Base-by-base conservation (phyloP, 2,329 filamentous ascomycete genomes). In the Aspergillus alliaceus region DNA sequence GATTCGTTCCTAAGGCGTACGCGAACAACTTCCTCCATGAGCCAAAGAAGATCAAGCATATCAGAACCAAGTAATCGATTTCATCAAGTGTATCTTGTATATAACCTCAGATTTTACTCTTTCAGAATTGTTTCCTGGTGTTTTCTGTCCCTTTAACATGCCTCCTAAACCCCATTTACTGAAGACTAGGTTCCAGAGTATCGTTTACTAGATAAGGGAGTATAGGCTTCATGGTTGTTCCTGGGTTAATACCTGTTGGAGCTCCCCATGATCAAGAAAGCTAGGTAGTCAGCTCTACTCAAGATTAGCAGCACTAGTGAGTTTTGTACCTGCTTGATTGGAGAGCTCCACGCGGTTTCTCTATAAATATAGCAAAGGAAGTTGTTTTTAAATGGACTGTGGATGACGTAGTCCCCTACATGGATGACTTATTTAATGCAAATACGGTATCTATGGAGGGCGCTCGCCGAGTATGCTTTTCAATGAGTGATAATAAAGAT, bases 21-120 rank as follows among this genome's bases (percentile, higher is more conserved):
- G 93, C 95, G 59, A 96, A 96, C 78, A 96, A 98, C 81, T 99
- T 98, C 77, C 73, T 93, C 62, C 93, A 96, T 80, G 87, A 87
- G 61, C 80, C 90, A 12, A 88, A 86, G 77, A 95, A 93, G 84
- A 81, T 98, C 74, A 98, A 97, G 84, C 85, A 89, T 70, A 86
- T 93, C 74, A 84, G 88, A 69, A 90, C 90, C 64, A 93, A 93
- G 79, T 93, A 86, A 78, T 75, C 51, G 55, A 62, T 66, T 61
- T 67, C 68, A 62, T 64, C 54, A 69, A 20, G 69, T 74, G 57
- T 68, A 66, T 69, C 59, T 67, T 74, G 72, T 75, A 74, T 64
- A 74, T 74, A 74, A 65, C 60, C 65, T 56, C 66, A 54, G 54
- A 58, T 56, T 69, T 60, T 63, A 57, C 55, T 63, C 52, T 25